These are phyloP conservation scores for Phytopythium delawarense DNA, from an alignment of 352 stramenopile genomes.

Conservation along the genomic window DNA sequence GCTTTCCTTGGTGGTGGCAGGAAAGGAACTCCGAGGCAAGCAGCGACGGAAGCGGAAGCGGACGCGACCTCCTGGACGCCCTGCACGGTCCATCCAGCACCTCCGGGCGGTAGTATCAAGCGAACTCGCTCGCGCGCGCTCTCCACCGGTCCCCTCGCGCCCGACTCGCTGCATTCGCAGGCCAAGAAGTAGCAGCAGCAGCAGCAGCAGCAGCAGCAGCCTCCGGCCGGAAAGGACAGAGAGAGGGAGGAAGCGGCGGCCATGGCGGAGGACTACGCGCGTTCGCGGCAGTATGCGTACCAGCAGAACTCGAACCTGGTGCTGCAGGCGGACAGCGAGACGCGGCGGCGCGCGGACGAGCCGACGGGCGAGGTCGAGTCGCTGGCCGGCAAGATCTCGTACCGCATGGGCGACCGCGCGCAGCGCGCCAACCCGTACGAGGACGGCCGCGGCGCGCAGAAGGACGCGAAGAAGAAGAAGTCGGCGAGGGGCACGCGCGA, in stretches of 20 bases:
- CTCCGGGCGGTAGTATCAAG: too few relatives aligned
- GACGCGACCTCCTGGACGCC: too few relatives aligned
- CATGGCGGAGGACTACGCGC: slow-evolving; percentile 89
- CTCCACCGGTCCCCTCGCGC: too few relatives aligned
- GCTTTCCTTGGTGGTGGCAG: too few relatives aligned
- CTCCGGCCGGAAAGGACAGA: too few relatives aligned
- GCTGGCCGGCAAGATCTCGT: slow-evolving; percentile 65
- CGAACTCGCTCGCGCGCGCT: too few relatives aligned
- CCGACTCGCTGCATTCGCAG: too few relatives aligned
- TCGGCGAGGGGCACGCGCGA: slow-evolving; percentile 10
- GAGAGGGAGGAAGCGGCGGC: not conserved
- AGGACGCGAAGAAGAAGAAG: slow-evolving; percentile 31
- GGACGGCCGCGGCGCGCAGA: slow-evolving; percentile 11
- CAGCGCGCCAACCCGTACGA: slow-evolving; percentile 47
- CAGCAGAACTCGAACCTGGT: slow-evolving; percentile 93
- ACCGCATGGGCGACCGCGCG: slow-evolving; percentile 84
- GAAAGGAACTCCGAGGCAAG: too few relatives aligned
- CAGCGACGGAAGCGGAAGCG: too few relatives aligned
- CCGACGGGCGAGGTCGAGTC: slow-evolving; percentile 87
- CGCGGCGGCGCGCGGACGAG: slow-evolving; percentile 71
- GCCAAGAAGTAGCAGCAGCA: too few relatives aligned
- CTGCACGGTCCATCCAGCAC: too few relatives aligned
- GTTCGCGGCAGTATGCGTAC: slow-evolving; percentile 91
- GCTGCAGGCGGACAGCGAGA: slow-evolving; percentile 88
- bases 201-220: too few relatives aligned